Conservation (phyloP, 2,329 filamentous ascomycete species). For the Fusarium pseudograminearum region DNA sequence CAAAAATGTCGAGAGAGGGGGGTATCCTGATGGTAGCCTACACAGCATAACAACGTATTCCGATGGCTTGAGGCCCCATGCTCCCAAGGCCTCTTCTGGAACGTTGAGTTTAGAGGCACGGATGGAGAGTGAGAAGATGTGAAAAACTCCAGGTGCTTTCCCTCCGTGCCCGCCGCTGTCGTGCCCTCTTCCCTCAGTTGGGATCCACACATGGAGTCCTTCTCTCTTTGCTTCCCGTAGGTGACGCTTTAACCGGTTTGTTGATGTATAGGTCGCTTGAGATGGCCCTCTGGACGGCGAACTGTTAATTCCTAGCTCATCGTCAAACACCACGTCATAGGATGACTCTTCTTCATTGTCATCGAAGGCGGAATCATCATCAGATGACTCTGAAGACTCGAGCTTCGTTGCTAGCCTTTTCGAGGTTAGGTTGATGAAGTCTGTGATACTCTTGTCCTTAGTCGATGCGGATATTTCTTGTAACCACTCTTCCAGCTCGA, state of each 20-base stretch:
- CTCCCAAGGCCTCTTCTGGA: constrained; percentile 78
- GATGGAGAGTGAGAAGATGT: constrained; percentile 74
- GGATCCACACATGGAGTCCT: constrained; percentile 77
- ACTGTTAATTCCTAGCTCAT: constrained; percentile 33
- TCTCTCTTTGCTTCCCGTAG: constrained; percentile 69
- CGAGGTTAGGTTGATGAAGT: constrained; percentile 35
- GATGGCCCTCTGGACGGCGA: constrained; percentile 8
- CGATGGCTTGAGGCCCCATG: constrained; percentile 76
- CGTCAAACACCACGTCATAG: constrained; percentile 35
- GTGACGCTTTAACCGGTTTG: constrained; percentile 39
- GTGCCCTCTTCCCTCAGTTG: constrained; percentile 60
- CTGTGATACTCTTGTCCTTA: constrained; percentile 48
- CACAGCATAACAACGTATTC: constrained; percentile 83
- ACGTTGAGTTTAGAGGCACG: constrained; percentile 77
- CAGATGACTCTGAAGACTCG: background rate
- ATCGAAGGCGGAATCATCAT: constrained; percentile 27
- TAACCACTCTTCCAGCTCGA: constrained; percentile 60
- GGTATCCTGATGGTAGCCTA: constrained; percentile 72
- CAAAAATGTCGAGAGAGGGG: constrained; percentile 66
- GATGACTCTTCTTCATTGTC: constrained; percentile 10
- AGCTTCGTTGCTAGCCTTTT: constrained; percentile 29
- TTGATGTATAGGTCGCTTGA: background rate
- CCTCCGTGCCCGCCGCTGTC: constrained; percentile 52
- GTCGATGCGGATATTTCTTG: constrained; percentile 53
- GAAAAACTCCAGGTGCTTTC: constrained; percentile 42